A percentile compares a stretch with the other conserved stretches of the same genome.
These are phyloP conservation scores for Paecilomyces sp. DNA, from an alignment of 2,329 filamentous ascomycete genomes.

Conservation along the genomic window DNA sequence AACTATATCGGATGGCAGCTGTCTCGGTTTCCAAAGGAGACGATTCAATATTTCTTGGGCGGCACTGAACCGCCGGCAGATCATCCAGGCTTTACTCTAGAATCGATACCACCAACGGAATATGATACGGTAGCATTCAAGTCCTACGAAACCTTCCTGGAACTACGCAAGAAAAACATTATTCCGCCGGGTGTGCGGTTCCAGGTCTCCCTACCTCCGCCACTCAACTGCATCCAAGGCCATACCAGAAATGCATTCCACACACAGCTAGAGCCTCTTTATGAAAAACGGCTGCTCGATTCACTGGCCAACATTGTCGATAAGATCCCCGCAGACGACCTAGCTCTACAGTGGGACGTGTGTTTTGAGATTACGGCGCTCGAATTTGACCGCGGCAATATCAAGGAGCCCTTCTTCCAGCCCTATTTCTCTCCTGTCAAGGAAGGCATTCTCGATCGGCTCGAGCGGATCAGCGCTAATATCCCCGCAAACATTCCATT, in stretches of 20 bases:
- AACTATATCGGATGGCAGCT: neutral
- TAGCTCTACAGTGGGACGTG: slow-evolving; percentile 27
- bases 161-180: neutral
- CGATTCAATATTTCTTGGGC: slow-evolving; percentile 5
- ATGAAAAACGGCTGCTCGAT: slow-evolving; percentile 17
- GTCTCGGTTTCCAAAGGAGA: neutral
- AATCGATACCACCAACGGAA: slow-evolving; percentile 9
- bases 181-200: neutral
- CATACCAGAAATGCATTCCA: slow-evolving; percentile 9
- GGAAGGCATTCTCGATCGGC: neutral
- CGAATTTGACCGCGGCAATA: slow-evolving; percentile 12
- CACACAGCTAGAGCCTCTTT: slow-evolving; percentile 18
- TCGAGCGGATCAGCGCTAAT: neutral
- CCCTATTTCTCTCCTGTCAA: slow-evolving; percentile 5
- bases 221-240: slow-evolving; percentile 4
- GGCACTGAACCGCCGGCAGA: slow-evolving; percentile 12
- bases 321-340: slow-evolving; percentile 19
- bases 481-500: slow-evolving; percentile 27
- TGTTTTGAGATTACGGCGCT: slow-evolving; percentile 8
- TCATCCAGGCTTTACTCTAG: slow-evolving; percentile 5
- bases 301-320: slow-evolving; percentile 16
- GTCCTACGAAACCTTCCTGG: neutral
- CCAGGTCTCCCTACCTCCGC: slow-evolving; percentile 18
- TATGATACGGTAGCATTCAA: slow-evolving; percentile 16
- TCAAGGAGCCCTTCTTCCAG: slow-evolving; percentile 25